These are phyloP conservation scores for Filobasidium floriforme DNA, from an alignment of 768 basidiomycete genomes.

Conservation along the genomic window DNA sequence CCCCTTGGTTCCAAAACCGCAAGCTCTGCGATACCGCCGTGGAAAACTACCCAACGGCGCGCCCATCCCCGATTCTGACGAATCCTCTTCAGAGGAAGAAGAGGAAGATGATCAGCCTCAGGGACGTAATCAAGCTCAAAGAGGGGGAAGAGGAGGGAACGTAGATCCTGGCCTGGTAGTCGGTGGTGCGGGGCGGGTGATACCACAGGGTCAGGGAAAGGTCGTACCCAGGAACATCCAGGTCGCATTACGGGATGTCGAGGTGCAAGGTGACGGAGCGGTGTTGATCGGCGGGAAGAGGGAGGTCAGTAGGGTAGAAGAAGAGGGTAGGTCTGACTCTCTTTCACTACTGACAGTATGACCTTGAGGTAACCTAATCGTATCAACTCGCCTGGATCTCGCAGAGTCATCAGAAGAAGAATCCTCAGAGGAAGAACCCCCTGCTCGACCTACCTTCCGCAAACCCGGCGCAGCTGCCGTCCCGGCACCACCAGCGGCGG, in stretches of 20 bases:
- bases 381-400: not conserved
- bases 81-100: constrained; percentile 32
- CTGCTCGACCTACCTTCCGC: constrained; percentile 24
- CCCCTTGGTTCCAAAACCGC: constrained; percentile 8
- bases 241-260: constrained; percentile 33
- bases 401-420: constrained; percentile 27
- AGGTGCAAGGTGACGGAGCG: no score
- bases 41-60: constrained; percentile 22
- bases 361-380: constrained; percentile 19
- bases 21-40: constrained; percentile 19
- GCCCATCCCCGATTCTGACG: constrained; percentile 29
- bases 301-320: constrained; percentile 27
- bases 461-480: not conserved
- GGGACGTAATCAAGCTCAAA: not conserved
- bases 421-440: constrained; percentile 32
- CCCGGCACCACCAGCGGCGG: not conserved
- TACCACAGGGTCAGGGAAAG: constrained; percentile 12
- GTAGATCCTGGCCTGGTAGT: constrained; percentile 27
- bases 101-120: constrained; percentile 5
- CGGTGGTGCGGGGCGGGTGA: constrained; percentile 40
- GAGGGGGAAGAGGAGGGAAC: constrained; percentile 20
- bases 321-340: no score
- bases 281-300: constrained; percentile 29
- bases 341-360: no score
- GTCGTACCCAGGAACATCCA: constrained; percentile 25